phyloP scores from a whole-genome alignment of 768 basidiomycete genomes.

The Russula olivacea region DNA sequence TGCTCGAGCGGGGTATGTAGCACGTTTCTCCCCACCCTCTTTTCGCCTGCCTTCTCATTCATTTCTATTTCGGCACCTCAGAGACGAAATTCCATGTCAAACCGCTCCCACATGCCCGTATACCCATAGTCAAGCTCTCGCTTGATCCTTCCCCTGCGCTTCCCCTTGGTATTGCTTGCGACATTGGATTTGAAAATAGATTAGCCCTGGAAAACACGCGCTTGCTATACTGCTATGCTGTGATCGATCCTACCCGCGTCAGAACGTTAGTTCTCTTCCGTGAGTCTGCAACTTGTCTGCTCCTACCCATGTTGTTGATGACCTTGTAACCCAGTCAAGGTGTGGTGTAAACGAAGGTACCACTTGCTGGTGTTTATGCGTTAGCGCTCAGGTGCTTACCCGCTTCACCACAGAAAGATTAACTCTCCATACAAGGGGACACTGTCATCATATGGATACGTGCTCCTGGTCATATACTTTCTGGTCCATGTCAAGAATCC shows the following conservation, averaged over 20 bases:
- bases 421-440: constrained; percentile 98
- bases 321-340: constrained; percentile 64
- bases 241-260: constrained; percentile 91
- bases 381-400: constrained; percentile 4
- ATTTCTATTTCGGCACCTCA: constrained; percentile 32
- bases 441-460: constrained; percentile 94
- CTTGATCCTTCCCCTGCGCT: constrained; percentile 79
- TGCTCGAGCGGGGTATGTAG: constrained; percentile 80
- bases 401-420: constrained; percentile 65
- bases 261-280: constrained; percentile 93
- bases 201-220: constrained; percentile 96
- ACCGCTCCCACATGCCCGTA: constrained; percentile 90
- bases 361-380: constrained; percentile 20
- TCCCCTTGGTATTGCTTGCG: constrained; percentile 88
- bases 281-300: constrained; percentile 45
- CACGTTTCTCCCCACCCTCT: constrained; percentile 9
- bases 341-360: constrained; percentile 94
- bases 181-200: constrained; percentile 98
- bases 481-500: constrained; percentile 97
- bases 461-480: constrained; percentile 96
- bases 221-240: constrained; percentile 93
- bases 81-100: constrained; percentile 97
- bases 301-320: constrained; percentile 7
- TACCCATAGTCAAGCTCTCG: constrained; percentile 97
- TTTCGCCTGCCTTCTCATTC: neutral